Evolutionary conservation across 192 early-diverging fungal genomes (phyloP).

Genomic region (Rhizophlyctis rosea): DNA sequence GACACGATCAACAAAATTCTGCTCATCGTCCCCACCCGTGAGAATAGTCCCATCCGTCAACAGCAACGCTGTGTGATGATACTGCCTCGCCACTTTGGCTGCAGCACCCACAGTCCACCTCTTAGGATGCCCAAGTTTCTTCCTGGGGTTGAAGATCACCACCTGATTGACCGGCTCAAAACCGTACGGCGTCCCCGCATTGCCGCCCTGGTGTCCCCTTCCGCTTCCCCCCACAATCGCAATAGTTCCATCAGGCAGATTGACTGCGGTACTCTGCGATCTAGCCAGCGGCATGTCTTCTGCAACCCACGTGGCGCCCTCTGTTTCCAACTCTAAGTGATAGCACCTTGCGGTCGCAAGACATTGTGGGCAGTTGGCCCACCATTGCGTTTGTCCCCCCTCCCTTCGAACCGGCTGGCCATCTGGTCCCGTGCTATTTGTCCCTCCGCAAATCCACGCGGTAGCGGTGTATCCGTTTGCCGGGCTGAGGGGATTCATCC

Average conservation of each 20-base stretch:
- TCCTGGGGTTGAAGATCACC: constrained; percentile 32
- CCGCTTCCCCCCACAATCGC: constrained; percentile 13
- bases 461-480: constrained; percentile 33
- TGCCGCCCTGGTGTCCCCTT: constrained; percentile 24
- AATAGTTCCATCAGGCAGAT: constrained; percentile 20
- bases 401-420: constrained; percentile 1
- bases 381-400: constrained; percentile 5
- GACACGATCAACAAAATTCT: constrained; percentile 35
- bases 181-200: constrained; percentile 20
- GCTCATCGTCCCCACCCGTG: constrained; percentile 41
- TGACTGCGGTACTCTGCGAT: constrained; percentile 17
- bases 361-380: constrained; percentile 13
- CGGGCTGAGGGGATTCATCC: constrained; percentile 30
- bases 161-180: constrained; percentile 28
- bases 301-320: constrained; percentile 16
- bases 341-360: constrained; percentile 22
- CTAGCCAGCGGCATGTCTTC: constrained; percentile 20
- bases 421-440: constrained; percentile 12
- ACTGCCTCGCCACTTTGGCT: constrained; percentile 18
- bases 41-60: constrained; percentile 35
- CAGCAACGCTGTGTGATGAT: constrained; percentile 38
- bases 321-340: constrained; percentile 25
- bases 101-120: constrained; percentile 21
- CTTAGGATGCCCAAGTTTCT: constrained; percentile 9
- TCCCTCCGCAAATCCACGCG: constrained; percentile 41